Evolutionary conservation across 2,329 filamentous ascomycete species (phyloP), one percentile per base, ranked within the genome.

Genomic region (Botrytis galanthina): DNA sequence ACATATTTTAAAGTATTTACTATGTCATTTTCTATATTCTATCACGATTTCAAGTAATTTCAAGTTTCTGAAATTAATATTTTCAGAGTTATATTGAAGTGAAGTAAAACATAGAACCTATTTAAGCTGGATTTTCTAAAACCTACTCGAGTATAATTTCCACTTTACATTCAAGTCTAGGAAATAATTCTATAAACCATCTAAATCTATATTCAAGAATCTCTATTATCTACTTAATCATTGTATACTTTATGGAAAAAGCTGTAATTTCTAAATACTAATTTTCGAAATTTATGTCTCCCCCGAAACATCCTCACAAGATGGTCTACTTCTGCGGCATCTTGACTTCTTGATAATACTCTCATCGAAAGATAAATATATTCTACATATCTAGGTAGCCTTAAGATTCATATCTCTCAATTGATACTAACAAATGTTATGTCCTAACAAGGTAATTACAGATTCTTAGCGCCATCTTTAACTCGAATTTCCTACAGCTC

Each of bases 371-470:
- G 10, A 54, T 16, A 14, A 14, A 3, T 54, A 29, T 54, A 54
- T n/a, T 16, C 1, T 2, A n/a, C 2, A 16, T 29, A 7, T 16
- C 1, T 2, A n/a, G 1, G 7, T 29, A 7, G 0, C 1, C n/a
- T 29, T 7, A 2, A 4, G 1, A 18, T 54, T 0, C 1, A 29
- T 4, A 18, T 8, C 3, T 29, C 3, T 8, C 3, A 54, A 29
- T 54, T 6, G 4, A 18, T 0, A 29, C n/a, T 3, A 8, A 5
- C 2, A n/a, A 16, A 8, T 3, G 0, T 1, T 0, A 54, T 54
- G 18, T 29, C 51, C 51, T 8, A 3, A 54, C 6, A 9, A 18
- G 14, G n/a, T 54, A 54, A 54, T 54, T 8, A 16, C 14, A 54
- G 29, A 7, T 29, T 29, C n/a, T 16, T 29, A 29, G 51, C 14